These are phyloP conservation scores for Rhizophora mangle DNA, from an alignment of 345 rosid genomes.

Conservation along the genomic window DNA sequence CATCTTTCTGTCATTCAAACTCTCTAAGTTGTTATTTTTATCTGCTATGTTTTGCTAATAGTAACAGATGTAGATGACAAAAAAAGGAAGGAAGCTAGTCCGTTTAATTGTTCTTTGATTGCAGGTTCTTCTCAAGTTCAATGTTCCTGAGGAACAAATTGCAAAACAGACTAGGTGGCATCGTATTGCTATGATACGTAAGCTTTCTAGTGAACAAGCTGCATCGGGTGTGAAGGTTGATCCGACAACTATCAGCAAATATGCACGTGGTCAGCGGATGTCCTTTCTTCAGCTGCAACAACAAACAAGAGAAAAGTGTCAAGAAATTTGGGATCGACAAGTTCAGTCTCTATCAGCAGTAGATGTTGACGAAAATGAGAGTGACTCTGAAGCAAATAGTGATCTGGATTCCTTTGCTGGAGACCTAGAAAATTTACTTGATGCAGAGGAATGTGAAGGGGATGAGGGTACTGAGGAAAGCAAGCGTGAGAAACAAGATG, in stretches of 20 bases:
- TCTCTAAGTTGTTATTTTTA: not conserved
- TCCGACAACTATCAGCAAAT: constrained; percentile 86
- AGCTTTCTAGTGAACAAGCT: constrained; percentile 99
- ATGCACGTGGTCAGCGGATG: constrained; percentile 99
- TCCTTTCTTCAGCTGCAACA: constrained; percentile 98
- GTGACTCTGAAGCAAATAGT: constrained; percentile 92
- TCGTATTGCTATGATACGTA: constrained; percentile 97
- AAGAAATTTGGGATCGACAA: constrained; percentile 98
- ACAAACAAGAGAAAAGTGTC: constrained; percentile 97
- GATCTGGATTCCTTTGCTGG: constrained; percentile 99
- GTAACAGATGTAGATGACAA: not conserved
- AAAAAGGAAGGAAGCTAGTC: not conserved
- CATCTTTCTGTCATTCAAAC: not conserved
- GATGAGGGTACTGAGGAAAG: constrained; percentile 56
- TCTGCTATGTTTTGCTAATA: too few species aligned
- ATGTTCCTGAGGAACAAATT: constrained; percentile 83
- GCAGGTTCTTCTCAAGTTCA: constrained; percentile 92
- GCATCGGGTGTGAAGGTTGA: constrained; percentile 93
- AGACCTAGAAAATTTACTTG: constrained; percentile 93
- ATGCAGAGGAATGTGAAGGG: constrained; percentile 92
- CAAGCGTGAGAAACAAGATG: constrained; percentile 68
- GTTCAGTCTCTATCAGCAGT: constrained; percentile 75
- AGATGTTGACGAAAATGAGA: constrained; percentile 80
- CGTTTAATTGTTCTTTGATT: not conserved
- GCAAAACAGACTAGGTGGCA: constrained; percentile 98